These are phyloP conservation scores for Neurospora sp. DNA, from an alignment of 495 filamentous ascomycete genomes.

Conservation along the genomic window DNA sequence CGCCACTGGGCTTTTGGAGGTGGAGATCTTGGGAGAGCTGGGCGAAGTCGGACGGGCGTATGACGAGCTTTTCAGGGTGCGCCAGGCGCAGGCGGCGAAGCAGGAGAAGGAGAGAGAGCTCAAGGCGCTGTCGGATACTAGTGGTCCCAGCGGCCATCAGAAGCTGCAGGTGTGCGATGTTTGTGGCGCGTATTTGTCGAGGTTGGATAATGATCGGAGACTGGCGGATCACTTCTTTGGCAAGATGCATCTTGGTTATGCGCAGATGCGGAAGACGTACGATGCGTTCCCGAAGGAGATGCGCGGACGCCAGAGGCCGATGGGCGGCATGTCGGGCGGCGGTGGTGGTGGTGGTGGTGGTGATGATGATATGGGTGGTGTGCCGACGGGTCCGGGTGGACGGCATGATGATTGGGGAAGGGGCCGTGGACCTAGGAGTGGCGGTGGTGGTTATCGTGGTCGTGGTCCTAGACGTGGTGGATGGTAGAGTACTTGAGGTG, in stretches of 20 bases:
- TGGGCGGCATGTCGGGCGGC: slow-evolving; percentile 38
- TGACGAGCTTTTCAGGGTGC: slow-evolving; percentile 76
- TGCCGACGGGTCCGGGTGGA: slow-evolving; percentile 39
- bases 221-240: slow-evolving; percentile 97
- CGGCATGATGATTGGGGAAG: slow-evolving; percentile 46
- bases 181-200: slow-evolving; percentile 77
- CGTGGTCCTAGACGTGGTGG: slow-evolving; percentile 8
- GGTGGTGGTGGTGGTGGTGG: slow-evolving; percentile 32
- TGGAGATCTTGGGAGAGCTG: slow-evolving; percentile 74
- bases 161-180: slow-evolving; percentile 98
- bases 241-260: slow-evolving; percentile 98
- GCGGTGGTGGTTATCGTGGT: slow-evolving; percentile 21
- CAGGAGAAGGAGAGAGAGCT: slow-evolving; percentile 79
- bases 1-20: slow-evolving; percentile 72
- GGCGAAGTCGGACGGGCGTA: slow-evolving; percentile 71
- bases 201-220: slow-evolving; percentile 88
- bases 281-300: slow-evolving; percentile 82
- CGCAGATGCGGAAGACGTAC: slow-evolving; percentile 88
- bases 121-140: slow-evolving; percentile 83
- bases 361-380: slow-evolving; percentile 35
- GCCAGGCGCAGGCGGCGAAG: slow-evolving; percentile 70
- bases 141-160: slow-evolving; percentile 87
- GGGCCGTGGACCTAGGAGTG: slow-evolving; percentile 33
- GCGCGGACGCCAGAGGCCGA: slow-evolving; percentile 47
- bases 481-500: slow-evolving; percentile 2